Conservation (phyloP, 257 asterid species). For the Solanum megistacrolobum region DNA sequence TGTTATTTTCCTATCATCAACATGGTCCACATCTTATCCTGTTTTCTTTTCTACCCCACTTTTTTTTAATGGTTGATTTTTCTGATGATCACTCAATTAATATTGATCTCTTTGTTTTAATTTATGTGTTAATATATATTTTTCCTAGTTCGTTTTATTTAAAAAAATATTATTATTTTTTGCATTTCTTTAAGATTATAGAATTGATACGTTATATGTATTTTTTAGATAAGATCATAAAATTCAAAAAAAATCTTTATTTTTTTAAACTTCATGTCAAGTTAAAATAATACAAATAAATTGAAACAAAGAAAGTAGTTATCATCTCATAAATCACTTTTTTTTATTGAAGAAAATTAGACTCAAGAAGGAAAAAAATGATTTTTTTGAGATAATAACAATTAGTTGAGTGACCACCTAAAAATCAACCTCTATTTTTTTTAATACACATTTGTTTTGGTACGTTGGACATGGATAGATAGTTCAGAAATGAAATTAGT, state of each 20-base stretch:
- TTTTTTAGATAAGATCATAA: neutral
- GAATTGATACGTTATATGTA: neutral
- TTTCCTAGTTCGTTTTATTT: too few species aligned
- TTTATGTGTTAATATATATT: neutral
- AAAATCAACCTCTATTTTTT: neutral
- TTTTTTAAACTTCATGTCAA: too few species aligned
- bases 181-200: too few species aligned
- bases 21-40: neutral
- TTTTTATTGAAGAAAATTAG: neutral
- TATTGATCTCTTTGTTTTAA: neutral
- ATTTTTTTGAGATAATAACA: neutral
- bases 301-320: neutral
- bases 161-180: too few species aligned
- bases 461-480: neutral
- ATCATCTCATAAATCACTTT: neutral
- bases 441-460: neutral
- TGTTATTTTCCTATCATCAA: neutral
- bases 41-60: neutral
- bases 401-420: neutral
- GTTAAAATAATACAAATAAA: neutral
- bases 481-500: too few species aligned
- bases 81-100: neutral
- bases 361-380: neutral
- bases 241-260: too few species aligned
- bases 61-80: neutral